These are phyloP conservation scores for Rutstroemia sp. DNA, from an alignment of 2,329 filamentous ascomycete genomes.

Conservation along the genomic window DNA sequence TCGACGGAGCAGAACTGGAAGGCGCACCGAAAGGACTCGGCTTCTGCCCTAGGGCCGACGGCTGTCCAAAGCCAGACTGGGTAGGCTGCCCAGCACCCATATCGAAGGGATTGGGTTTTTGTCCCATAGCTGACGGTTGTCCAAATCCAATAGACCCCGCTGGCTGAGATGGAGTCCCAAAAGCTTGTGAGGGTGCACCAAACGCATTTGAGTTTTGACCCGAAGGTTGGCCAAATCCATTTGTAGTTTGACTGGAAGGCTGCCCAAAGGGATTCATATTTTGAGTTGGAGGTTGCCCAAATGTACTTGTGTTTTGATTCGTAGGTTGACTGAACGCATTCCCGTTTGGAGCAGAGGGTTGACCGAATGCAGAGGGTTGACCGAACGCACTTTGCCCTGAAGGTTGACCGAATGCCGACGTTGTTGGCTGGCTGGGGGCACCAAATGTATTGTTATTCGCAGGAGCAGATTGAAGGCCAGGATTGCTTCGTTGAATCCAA, in stretches of 20 bases:
- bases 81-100: conserved; percentile 12
- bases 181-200: conserved; percentile 8
- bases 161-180: conserved; percentile 17
- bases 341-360: conserved; percentile 31
- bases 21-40: conserved; percentile 28
- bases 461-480: conserved; percentile 28
- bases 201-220: conserved; percentile 28
- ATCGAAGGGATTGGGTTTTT: conserved; percentile 26
- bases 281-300: conserved; percentile 33
- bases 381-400: conserved; percentile 6
- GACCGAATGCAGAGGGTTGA: conserved; percentile 28
- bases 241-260: conserved; percentile 15
- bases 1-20: conserved; percentile 7
- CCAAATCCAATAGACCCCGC: conserved; percentile 30
- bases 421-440: conserved; percentile 7
- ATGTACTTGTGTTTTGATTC: conserved; percentile 24
- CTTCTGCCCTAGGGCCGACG: conserved; percentile 31
- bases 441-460: conserved; percentile 8
- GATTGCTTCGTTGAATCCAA: conserved; percentile 11
- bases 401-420: conserved; percentile 32
- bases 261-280: conserved; percentile 25
- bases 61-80: conserved; percentile 33
- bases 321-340: conserved; percentile 26
- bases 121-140: conserved; percentile 33
- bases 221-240: conserved; percentile 33